A percentile compares a stretch with the other conserved stretches of the same genome.
Evolutionary conservation across 441 rosid species (phyloP).

Genomic region (Aquilaria agallochum): DNA sequence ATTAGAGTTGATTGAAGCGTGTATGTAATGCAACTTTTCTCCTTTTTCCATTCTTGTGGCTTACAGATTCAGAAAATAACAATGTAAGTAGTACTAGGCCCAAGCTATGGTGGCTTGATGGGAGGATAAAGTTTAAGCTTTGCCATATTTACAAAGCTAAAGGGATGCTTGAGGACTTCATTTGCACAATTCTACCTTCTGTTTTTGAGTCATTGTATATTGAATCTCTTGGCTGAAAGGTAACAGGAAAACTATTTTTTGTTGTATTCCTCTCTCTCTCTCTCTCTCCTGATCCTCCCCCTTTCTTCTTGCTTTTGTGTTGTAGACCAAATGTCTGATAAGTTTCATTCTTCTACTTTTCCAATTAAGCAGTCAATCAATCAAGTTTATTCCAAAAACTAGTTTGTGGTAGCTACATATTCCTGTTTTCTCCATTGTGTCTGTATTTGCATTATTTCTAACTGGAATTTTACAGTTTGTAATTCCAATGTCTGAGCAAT

Average conservation of each 20-base stretch:
- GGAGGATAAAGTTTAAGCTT: slow-evolving; percentile 74
- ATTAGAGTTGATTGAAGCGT: not conserved
- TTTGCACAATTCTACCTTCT: slow-evolving; percentile 61
- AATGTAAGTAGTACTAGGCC: slow-evolving; percentile 25
- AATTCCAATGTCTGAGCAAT: too few relatives aligned
- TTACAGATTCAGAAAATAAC: slow-evolving; percentile 22
- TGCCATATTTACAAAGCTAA: slow-evolving; percentile 68
- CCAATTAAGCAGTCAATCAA: too few relatives aligned
- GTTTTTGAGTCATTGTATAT: slow-evolving; percentile 64
- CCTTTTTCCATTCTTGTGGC: slow-evolving; percentile 5
- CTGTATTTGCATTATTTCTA: too few relatives aligned
- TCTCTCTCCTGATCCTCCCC: too few relatives aligned
- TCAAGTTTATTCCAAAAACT: too few relatives aligned
- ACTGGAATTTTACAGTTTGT: too few relatives aligned
- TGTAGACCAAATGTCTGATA: too few relatives aligned
- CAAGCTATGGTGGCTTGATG: slow-evolving; percentile 79
- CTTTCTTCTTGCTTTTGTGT: too few relatives aligned
- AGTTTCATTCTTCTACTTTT: too few relatives aligned
- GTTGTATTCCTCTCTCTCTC: not conserved
- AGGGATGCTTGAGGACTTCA: slow-evolving; percentile 79
- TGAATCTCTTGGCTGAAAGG: slow-evolving; percentile 69
- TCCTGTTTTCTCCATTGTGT: too few relatives aligned
- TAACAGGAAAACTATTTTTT: slow-evolving; percentile 18
- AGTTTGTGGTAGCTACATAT: too few relatives aligned
- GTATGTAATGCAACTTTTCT: not conserved